phyloP scores from a whole-genome alignment of 345 rosid genomes.

The Combretum micranthum region DNA sequence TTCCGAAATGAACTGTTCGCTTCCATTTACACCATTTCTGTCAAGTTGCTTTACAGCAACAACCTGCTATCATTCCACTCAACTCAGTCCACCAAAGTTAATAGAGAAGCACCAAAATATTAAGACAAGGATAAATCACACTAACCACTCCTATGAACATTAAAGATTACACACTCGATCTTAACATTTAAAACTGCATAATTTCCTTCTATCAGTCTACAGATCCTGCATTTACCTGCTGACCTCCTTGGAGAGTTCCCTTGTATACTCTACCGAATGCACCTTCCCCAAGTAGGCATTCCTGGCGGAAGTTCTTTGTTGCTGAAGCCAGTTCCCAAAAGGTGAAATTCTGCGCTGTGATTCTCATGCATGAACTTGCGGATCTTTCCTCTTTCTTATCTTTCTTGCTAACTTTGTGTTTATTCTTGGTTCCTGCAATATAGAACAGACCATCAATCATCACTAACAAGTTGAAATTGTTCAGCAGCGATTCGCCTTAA shows the following conservation, averaged over 20 bases:
- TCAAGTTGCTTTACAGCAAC: slow-evolving; percentile 75
- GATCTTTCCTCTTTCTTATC: background rate
- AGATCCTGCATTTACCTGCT: slow-evolving; percentile 34
- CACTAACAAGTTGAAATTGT: background rate
- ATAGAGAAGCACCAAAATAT: background rate
- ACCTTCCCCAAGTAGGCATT: slow-evolving; percentile 71
- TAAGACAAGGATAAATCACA: too few species aligned
- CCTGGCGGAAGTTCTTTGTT: slow-evolving; percentile 69
- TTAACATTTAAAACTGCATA: too few species aligned
- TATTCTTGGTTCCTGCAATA: slow-evolving; percentile 18
- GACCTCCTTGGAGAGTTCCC: slow-evolving; percentile 52
- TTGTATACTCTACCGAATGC: slow-evolving; percentile 69
- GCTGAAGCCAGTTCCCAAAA: slow-evolving; percentile 73
- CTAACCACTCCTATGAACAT: too few species aligned
- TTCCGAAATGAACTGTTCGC: slow-evolving; percentile 52
- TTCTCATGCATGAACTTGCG: slow-evolving; percentile 7
- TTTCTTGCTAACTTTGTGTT: slow-evolving; percentile 10
- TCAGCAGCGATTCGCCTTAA: background rate
- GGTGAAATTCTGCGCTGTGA: slow-evolving; percentile 24
- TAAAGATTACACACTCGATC: too few species aligned
- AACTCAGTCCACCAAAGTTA: background rate
- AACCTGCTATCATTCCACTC: slow-evolving; percentile 14
- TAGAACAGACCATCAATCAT: background rate
- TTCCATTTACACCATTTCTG: slow-evolving; percentile 50
- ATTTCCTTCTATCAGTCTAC: too few species aligned